Conservation (phyloP, 2,329 filamentous ascomycete species). For the Zymoseptoria pseudotritici region DNA sequence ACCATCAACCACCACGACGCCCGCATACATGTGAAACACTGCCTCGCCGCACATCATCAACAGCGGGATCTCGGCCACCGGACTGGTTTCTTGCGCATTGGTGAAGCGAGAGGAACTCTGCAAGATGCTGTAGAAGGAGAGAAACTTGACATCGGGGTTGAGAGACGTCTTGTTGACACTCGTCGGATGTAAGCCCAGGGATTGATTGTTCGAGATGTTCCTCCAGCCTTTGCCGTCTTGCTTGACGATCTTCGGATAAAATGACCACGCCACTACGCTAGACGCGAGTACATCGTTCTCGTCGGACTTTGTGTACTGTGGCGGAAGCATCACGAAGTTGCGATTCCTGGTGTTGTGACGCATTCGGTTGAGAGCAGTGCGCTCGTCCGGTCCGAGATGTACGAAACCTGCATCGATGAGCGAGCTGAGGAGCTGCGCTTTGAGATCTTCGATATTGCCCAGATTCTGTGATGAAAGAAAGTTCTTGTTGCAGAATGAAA, state of each 20-base stretch:
- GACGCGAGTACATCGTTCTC: constrained; percentile 71
- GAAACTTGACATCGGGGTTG: constrained; percentile 54
- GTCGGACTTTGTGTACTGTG: constrained; percentile 66
- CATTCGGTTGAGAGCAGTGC: constrained; percentile 58
- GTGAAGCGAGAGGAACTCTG: constrained; percentile 75
- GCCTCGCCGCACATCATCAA: constrained; percentile 81
- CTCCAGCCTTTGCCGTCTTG: constrained; percentile 81
- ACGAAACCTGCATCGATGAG: constrained; percentile 82
- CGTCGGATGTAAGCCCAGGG: constrained; percentile 75
- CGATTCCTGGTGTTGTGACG: constrained; percentile 58
- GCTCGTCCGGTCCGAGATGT: constrained; percentile 65
- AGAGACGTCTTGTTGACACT: constrained; percentile 71
- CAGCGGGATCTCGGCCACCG: constrained; percentile 65
- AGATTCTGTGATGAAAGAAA: constrained; percentile 85
- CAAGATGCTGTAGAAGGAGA: constrained; percentile 97
- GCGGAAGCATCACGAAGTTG: constrained; percentile 76
- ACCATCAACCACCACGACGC: constrained; percentile 78
- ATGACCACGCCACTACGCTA: constrained; percentile 84
- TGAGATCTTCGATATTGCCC: constrained; percentile 88
- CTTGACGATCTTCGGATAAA: constrained; percentile 87
- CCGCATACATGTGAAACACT: constrained; percentile 83
- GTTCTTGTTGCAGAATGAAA: constrained; percentile 89
- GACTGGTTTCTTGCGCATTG: constrained; percentile 75
- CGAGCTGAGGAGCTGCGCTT: constrained; percentile 78
- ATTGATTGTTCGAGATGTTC: constrained; percentile 88